Evolutionary conservation across 2,329 filamentous ascomycete genomes (phyloP), one percentile per base, ranked within the genome.

Genomic region (Beauveria rudraprayagi): DNA sequence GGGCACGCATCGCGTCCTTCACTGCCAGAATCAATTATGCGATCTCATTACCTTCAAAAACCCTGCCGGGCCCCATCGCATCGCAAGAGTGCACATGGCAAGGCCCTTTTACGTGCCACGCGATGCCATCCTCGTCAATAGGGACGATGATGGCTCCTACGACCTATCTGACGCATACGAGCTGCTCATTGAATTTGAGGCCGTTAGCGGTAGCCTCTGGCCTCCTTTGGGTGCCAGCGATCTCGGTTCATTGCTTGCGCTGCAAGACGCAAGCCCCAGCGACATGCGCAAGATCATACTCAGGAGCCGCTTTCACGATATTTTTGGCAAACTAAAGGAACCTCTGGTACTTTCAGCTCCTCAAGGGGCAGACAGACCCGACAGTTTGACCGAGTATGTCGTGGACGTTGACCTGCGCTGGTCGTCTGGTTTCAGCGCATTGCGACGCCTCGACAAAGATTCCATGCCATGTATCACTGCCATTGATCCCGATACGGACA

Each of bases 21-120:
- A 83, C 66, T 81, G 80, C 64, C 77, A 82, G 66, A 83, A 77
- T 63, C 80, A 84, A 66, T 70, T 79, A 9, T 84, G 82, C 71
- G 77, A 77, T 48, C 71, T 85, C 63, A 78, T 75, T 56, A 73
- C 80, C 3, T 80, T 77, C 66, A 77, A 78, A 65, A 80, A 80
- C 43, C 71, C 78, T 2, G 73, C 76, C 56, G 78, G 76, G 30
- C 74, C 76, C 55, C 75, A 77, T 50, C 75, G 73, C 34, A 76
- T 81, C 61, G 77, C 80, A 14, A 76, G 78, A 52, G 72, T 84
- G 28, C 76, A 78, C 64, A 67, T 82, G 52, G 73, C 75, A 34
- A 70, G 72, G 24, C 80, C 82, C 1, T 84, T 85, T 63, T 75
- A 75, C 43, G 73, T 85, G 14, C 79, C 82, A 3, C 74, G 79